Evolutionary conservation across 805 yeast species (phyloP), one percentile per base, ranked within the genome.

Genomic region (Kuraishia molischiana): DNA sequence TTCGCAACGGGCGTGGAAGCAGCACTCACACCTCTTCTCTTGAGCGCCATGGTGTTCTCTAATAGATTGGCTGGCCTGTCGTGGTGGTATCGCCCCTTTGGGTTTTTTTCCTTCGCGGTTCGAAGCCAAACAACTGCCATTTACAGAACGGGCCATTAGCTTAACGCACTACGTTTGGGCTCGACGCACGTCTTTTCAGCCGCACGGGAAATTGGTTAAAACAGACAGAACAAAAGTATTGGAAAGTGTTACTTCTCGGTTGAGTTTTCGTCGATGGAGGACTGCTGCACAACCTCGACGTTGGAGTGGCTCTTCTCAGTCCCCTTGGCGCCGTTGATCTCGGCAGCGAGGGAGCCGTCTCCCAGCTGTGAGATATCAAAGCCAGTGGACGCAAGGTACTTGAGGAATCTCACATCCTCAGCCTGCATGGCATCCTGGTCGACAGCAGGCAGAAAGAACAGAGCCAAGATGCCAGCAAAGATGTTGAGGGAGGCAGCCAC

Each of bases 341-440:
- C 26, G 21, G 5, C 28, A 5, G 19, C 20, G 10, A 13, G 14
- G 6, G 31, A 15, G 31, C 31, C 61, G 33, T 49, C 61, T 44
- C 65, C 95, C 52, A 85, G 59, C 48, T 64, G 69, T 24, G 69
- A 44, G 38, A 74, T 64, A 54, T 86, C 95, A 56, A 71, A 87
- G 28, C 95, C 95, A 40, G 80, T 67, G 14, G 62, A 64, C 37
- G 56, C 61, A 50, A 89, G 72, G 59, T 85, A 86, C 32, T 67
- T 74, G 41, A 81, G 52, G 62, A 87, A 89, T 37, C 63, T 67
- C 26, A 61, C 64, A 61, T 89, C 97, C 63, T 89, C 97, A 42
- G 72, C 67, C 47, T 73, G 72, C 60, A 87, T 77, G 19, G 92
- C 80, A 49, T 78, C 82, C 60, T 87, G 97, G 53, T 83, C 89